Evolutionary conservation across 306 rosid species (phyloP).

Genomic region (Trifolium pratense): DNA sequence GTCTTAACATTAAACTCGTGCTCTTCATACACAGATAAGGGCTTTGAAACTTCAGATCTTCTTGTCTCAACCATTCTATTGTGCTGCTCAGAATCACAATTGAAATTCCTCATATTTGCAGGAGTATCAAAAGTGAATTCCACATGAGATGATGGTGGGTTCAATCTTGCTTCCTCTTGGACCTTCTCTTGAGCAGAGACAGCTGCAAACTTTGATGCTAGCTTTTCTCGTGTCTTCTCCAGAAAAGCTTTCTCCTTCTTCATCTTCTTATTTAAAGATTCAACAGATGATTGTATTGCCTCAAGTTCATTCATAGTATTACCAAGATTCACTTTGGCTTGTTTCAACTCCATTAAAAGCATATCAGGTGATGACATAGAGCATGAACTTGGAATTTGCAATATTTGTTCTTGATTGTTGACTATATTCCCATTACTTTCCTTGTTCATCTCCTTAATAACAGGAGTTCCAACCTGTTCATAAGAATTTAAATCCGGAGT

Average conservation of each 20-base stretch:
- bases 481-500: slow-evolving; percentile 48
- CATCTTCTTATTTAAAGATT: slow-evolving; percentile 83
- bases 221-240: slow-evolving; percentile 67
- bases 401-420: slow-evolving; percentile 49
- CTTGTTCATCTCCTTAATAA: slow-evolving; percentile 65
- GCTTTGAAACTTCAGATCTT: slow-evolving; percentile 49
- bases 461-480: slow-evolving; percentile 59
- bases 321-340: slow-evolving; percentile 85
- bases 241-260: slow-evolving; percentile 68
- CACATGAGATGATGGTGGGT: slow-evolving; percentile 42
- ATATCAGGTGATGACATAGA: slow-evolving; percentile 66
- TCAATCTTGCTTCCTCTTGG: slow-evolving; percentile 46
- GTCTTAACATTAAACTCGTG: slow-evolving; percentile 56
- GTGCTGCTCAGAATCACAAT: slow-evolving; percentile 38
- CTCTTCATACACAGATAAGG: slow-evolving; percentile 45
- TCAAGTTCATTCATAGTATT: slow-evolving; percentile 82
- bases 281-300: slow-evolving; percentile 79
- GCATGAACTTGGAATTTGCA: slow-evolving; percentile 58
- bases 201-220: slow-evolving; percentile 60
- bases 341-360: slow-evolving; percentile 85
- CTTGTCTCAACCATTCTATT: slow-evolving; percentile 48
- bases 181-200: slow-evolving; percentile 55
- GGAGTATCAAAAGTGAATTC: slow-evolving; percentile 44
- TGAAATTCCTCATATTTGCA: slow-evolving; percentile 44
- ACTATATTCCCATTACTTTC: slow-evolving; percentile 47